Percentiles rank a stretch among this genome's conserved stretches.
These are phyloP conservation scores for Monilinia laxa DNA, from an alignment of 2,329 filamentous ascomycete genomes.

Conservation along the genomic window DNA sequence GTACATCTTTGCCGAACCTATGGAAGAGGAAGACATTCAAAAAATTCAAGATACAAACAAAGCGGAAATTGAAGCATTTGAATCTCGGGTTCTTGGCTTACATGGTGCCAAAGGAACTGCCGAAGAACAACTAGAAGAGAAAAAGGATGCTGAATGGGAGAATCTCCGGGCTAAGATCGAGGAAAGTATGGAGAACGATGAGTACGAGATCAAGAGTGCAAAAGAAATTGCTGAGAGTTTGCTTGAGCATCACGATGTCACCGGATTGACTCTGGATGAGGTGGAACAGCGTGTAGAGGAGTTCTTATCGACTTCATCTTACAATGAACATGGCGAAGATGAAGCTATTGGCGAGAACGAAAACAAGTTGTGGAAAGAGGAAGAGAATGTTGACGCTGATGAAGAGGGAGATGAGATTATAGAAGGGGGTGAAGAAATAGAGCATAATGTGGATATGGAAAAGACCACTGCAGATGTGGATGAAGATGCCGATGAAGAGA, in stretches of 20 bases:
- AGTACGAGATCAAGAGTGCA: constrained; percentile 31
- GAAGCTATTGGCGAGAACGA: constrained; percentile 6
- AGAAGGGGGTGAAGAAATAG: constrained; percentile 18
- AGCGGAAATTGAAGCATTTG: constrained; percentile 65
- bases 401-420: constrained; percentile 22
- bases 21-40: constrained; percentile 69
- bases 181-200: constrained; percentile 37
- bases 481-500: constrained; percentile 25
- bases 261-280: constrained; percentile 24
- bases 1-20: constrained; percentile 88
- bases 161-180: constrained; percentile 40
- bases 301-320: constrained; percentile 22
- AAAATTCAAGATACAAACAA: constrained; percentile 69
- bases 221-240: constrained; percentile 24
- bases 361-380: constrained; percentile 20
- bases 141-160: constrained; percentile 37
- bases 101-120: constrained; percentile 40
- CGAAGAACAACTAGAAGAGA: constrained; percentile 26
- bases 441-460: constrained; percentile 21
- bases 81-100: constrained; percentile 59
- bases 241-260: constrained; percentile 24
- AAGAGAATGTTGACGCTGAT: constrained; percentile 22
- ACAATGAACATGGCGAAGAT: constrained; percentile 13
- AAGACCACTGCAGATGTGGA: constrained; percentile 20
- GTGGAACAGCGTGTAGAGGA: constrained; percentile 25